Percentiles rank a stretch among this genome's conserved stretches.
phyloP scores from a whole-genome alignment of 1,139 yeast genomes.

The Wickerhamomyces sp. region DNA sequence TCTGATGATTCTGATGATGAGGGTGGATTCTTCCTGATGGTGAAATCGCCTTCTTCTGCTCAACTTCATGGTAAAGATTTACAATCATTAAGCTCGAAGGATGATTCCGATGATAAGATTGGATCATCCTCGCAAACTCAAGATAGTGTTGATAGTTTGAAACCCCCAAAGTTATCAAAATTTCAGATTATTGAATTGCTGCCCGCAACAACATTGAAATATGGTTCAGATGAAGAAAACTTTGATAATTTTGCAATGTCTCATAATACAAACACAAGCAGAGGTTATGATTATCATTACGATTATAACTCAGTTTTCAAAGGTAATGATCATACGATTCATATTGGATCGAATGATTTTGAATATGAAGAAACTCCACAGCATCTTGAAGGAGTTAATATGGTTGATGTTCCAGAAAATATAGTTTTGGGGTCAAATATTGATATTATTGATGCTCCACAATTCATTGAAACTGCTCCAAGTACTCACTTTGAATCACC shows the following conservation, averaged over 20 bases:
- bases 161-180: constrained; percentile 19
- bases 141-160: constrained; percentile 23
- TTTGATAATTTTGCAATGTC: constrained; percentile 64
- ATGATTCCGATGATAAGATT: constrained; percentile 7
- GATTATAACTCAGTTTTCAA: constrained; percentile 84
- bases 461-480: constrained; percentile 1
- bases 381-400: constrained; percentile 24
- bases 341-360: constrained; percentile 22
- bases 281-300: constrained; percentile 81
- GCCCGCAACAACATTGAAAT: constrained; percentile 79
- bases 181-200: constrained; percentile 62
- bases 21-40: constrained; percentile 66
- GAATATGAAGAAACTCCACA: constrained; percentile 20
- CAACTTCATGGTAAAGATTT: constrained; percentile 12
- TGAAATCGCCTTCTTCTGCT: constrained; percentile 40
- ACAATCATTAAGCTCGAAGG: constrained; percentile 17
- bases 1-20: constrained; percentile 49
- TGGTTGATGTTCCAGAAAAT: constrained; percentile 41
- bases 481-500: not conserved
- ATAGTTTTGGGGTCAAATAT: constrained; percentile 23
- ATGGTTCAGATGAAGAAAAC: constrained; percentile 69
- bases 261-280: constrained; percentile 67
- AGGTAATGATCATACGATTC: constrained; percentile 37
- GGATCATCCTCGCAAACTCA: constrained; percentile 2
- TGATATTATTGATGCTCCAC: constrained; percentile 12